A percentile compares a stretch with the other conserved stretches of the same genome.
Conservation (phyloP, 2,329 filamentous ascomycete species). For the Colletotrichum sp. region DNA sequence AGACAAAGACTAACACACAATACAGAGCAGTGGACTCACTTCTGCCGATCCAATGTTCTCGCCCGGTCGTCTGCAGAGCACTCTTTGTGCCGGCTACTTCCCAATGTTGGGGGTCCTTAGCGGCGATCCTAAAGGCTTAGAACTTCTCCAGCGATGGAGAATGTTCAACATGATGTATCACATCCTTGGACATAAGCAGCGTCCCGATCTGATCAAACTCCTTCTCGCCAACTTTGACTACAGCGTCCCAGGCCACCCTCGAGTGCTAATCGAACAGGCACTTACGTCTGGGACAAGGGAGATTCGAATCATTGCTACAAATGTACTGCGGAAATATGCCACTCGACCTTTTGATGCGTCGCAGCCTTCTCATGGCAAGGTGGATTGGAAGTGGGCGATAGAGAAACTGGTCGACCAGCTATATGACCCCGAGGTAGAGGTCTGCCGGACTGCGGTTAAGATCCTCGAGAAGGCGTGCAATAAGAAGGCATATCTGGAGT, state of each 20-base stretch:
- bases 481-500: constrained; percentile 87
- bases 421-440: constrained; percentile 96
- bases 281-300: constrained; percentile 91
- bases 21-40: constrained; percentile 71
- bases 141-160: constrained; percentile 93
- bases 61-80: constrained; percentile 81
- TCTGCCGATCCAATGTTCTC: constrained; percentile 91
- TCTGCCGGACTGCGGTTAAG: constrained; percentile 95
- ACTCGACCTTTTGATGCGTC: constrained; percentile 52
- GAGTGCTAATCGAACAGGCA: constrained; percentile 91
- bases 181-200: constrained; percentile 88
- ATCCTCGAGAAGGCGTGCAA: constrained; percentile 98
- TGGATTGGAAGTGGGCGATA: constrained; percentile 92
- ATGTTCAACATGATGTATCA: constrained; percentile 99
- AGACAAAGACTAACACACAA: neutral
- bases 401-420: constrained; percentile 96
- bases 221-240: constrained; percentile 94
- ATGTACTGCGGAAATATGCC: constrained; percentile 85
- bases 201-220: constrained; percentile 89
- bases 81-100: constrained; percentile 91
- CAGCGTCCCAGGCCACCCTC: constrained; percentile 83
- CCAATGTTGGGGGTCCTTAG: constrained; percentile 89
- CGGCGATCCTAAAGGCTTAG: constrained; percentile 79
- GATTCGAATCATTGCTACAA: constrained; percentile 89
- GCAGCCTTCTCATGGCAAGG: constrained; percentile 34